Evolutionary conservation across 495 filamentous ascomycete species (phyloP).

Genomic region (Penicillium crystallinum): DNA sequence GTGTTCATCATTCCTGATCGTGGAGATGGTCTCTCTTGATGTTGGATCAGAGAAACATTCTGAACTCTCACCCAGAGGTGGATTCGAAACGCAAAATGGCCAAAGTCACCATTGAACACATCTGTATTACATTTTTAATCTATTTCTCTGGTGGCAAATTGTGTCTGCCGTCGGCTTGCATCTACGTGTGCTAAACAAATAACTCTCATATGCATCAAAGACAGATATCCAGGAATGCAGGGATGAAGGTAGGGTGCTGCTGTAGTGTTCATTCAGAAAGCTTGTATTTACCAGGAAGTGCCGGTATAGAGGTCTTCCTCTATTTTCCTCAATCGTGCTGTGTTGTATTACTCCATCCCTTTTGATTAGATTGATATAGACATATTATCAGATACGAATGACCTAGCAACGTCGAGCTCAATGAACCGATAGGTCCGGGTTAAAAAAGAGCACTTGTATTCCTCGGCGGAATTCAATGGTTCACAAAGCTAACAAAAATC

Average conservation of each 20-base stretch:
- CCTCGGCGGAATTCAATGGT: not conserved
- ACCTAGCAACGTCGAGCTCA: not conserved
- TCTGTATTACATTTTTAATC: not conserved
- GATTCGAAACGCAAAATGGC: not conserved
- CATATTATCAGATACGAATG: not conserved
- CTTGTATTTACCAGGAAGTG: not conserved
- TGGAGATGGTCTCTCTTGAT: not conserved
- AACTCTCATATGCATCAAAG: not conserved
- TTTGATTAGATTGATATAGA: not conserved
- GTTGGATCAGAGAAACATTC: slow-evolving; percentile 6
- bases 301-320: not conserved
- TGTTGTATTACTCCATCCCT: not conserved
- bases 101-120: not conserved
- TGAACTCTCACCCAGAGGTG: not conserved
- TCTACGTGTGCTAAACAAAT: not conserved
- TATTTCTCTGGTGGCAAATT: not conserved
- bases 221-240: slow-evolving; percentile 2
- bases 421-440: not conserved
- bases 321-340: not conserved
- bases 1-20: not conserved
- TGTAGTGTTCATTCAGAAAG: not conserved
- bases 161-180: not conserved
- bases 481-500: not conserved
- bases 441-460: not conserved
- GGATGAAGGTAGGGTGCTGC: not conserved